Conservation (phyloP, 2,329 filamentous ascomycete species). For the Hawksworthiomyces lignivorus region DNA sequence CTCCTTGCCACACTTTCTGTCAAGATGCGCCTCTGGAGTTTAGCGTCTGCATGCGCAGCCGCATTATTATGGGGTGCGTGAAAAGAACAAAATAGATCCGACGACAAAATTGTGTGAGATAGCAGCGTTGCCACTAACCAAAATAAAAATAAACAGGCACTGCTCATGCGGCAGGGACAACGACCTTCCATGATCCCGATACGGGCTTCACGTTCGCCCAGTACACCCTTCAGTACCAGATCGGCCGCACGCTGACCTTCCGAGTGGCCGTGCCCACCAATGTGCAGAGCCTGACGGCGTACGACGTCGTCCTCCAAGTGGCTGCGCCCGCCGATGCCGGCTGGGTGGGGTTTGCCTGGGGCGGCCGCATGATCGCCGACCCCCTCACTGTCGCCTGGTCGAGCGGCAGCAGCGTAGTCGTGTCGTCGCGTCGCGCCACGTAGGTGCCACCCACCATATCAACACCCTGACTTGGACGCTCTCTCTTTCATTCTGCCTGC, state of each 20-base stretch:
- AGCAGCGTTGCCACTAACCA: no score
- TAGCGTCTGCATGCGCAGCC: slow-evolving; percentile 3
- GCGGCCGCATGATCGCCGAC: slow-evolving; percentile 15
- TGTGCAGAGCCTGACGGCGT: slow-evolving; percentile 13
- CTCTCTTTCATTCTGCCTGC: no score
- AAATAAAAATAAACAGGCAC: neutral
- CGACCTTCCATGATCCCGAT: slow-evolving; percentile 20
- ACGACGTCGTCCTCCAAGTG: slow-evolving; percentile 18
- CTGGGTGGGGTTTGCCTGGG: slow-evolving; percentile 18
- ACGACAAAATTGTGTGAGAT: no score
- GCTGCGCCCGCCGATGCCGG: slow-evolving; percentile 13
- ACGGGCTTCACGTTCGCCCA: slow-evolving; percentile 18
- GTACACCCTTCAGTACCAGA: slow-evolving; percentile 7
- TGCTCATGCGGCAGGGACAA: slow-evolving; percentile 2
- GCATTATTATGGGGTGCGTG: neutral
- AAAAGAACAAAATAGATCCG: no score
- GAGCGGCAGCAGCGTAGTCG: slow-evolving; percentile 8
- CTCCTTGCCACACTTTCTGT: no score
- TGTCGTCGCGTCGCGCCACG: slow-evolving; percentile 8
- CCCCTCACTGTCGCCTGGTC: slow-evolving; percentile 16
- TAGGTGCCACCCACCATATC: no score
- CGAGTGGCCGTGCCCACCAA: slow-evolving; percentile 13
- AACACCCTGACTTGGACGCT: no score
- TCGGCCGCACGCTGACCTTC: slow-evolving; percentile 8
- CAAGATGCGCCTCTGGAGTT: slow-evolving; percentile 7